Evolutionary conservation across 768 basidiomycete genomes (phyloP).

Genomic region (Strobilomyces echinocephalus): DNA sequence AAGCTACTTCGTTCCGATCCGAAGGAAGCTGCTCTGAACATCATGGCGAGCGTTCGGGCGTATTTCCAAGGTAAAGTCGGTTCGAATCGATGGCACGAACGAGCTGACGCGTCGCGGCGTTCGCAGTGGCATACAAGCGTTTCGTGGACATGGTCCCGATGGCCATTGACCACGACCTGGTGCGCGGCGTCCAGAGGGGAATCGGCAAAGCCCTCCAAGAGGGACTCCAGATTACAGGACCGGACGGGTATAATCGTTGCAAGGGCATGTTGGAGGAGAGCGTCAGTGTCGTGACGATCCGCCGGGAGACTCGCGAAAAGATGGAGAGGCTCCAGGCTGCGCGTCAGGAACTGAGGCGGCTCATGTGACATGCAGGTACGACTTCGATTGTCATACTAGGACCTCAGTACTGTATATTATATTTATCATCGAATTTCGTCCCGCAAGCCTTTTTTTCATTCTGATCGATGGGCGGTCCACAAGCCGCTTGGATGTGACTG

Average conservation of each 20-base stretch:
- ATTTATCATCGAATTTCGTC: no score
- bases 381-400: no score
- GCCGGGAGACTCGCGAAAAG: slow-evolving; percentile 49
- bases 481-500: no score
- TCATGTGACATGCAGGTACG: slow-evolving; percentile 9
- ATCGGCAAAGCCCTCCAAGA: slow-evolving; percentile 42
- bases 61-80: slow-evolving; percentile 64
- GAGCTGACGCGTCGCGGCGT: not conserved
- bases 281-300: slow-evolving; percentile 36
- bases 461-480: no score
- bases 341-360: slow-evolving; percentile 32
- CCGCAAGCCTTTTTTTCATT: no score
- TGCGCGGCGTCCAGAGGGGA: slow-evolving; percentile 43
- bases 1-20: slow-evolving; percentile 48
- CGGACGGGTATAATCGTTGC: slow-evolving; percentile 40
- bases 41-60: slow-evolving; percentile 69
- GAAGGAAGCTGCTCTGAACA: slow-evolving; percentile 20
- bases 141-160: slow-evolving; percentile 30
- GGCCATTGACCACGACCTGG: slow-evolving; percentile 34
- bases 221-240: slow-evolving; percentile 34
- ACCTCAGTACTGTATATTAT: no score
- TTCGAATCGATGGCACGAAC: not conserved
- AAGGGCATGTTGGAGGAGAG: slow-evolving; percentile 50
- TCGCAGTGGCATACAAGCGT: slow-evolving; percentile 44
- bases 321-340: slow-evolving; percentile 47